These are phyloP conservation scores for Fusarium caatingaense DNA, from an alignment of 2,329 filamentous ascomycete genomes.

Conservation along the genomic window DNA sequence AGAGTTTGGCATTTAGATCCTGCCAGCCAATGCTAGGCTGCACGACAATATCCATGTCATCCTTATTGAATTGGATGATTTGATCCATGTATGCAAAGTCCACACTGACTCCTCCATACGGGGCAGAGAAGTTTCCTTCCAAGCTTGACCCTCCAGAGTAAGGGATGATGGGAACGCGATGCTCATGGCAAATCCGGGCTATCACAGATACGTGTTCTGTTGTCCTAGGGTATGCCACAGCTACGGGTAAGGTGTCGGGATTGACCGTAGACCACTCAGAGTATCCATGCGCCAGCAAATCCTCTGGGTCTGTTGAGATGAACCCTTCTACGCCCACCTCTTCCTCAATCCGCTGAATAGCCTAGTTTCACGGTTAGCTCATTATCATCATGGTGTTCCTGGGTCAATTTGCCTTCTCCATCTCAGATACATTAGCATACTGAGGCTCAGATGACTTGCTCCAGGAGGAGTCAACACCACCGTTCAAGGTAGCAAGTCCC, in stretches of 20 bases:
- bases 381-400: not conserved
- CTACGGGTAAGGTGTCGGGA: conserved; percentile 69
- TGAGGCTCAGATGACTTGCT: conserved; percentile 41
- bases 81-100: conserved; percentile 91
- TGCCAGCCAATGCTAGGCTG: conserved; percentile 95
- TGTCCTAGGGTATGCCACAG: conserved; percentile 71
- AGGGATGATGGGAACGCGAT: conserved; percentile 85
- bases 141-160: conserved; percentile 89
- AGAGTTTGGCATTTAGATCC: conserved; percentile 78
- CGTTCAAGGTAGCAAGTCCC: conserved; percentile 52
- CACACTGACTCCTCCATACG: conserved; percentile 86
- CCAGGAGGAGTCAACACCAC: conserved; percentile 25
- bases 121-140: conserved; percentile 90
- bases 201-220: conserved; percentile 71
- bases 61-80: conserved; percentile 81
- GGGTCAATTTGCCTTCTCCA: conserved; percentile 53
- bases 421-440: conserved; percentile 58
- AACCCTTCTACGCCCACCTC: conserved; percentile 63
- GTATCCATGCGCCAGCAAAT: conserved; percentile 71
- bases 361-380: conserved; percentile 53
- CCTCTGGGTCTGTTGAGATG: conserved; percentile 72
- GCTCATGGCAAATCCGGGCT: conserved; percentile 78
- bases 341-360: conserved; percentile 65
- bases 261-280: conserved; percentile 75
- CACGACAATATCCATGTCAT: conserved; percentile 93